Base-by-base conservation (phyloP, 2,329 filamentous ascomycete species). In the Cryphonectria japonica region DNA sequence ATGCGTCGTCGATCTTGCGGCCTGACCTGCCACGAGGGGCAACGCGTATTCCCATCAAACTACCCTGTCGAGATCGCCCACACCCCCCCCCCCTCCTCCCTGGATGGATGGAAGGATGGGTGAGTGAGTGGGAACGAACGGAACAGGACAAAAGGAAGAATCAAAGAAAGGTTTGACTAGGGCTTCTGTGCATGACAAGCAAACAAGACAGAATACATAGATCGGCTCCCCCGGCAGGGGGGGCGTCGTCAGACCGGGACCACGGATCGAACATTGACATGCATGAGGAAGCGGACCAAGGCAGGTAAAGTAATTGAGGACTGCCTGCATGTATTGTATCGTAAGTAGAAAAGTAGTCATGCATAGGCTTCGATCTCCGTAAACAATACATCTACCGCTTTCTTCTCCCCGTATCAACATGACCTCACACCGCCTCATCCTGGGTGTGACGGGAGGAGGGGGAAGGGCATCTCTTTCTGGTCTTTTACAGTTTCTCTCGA, bases 401-500 rank as follows among this genome's bases (percentile, higher is more conserved):
- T 13, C 26, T 26, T 26, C 26, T 26, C 13, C 16, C 43, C 7
- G 16, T 50, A 50, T 50, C 22, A 50, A 46, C 43, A 37, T 62
- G 67, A 68, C 67, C 67, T 68, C 67, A 68, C 67, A 68, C 67
- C 67, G 67, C 67, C 59, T 26, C 46, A n/a, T 62, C 32, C 43
- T 39, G 34, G 19, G 26, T 32, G 65, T 41, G 52, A 60, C 22
- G 39, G 34, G 34, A 39, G 32, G 57, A 29, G 54, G n/a, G 14
- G 11, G 19, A 19, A 7, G 26, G 11, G 34, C 11, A 3, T 6
- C 22, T 7, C 19, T n/a, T 26, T 26, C 59, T 39, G 32, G 46
- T n/a, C 19, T 50, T 11, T 43, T n/a, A 50, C 7, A 9, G 16
- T 2, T 19, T 1, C 43, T 46, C 43, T 46, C 46, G n/a, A n/a